Evolutionary conservation across 805 yeast genomes (phyloP), one percentile per base, ranked within the genome.

Genomic region (Teunomyces lycoperdinae): DNA sequence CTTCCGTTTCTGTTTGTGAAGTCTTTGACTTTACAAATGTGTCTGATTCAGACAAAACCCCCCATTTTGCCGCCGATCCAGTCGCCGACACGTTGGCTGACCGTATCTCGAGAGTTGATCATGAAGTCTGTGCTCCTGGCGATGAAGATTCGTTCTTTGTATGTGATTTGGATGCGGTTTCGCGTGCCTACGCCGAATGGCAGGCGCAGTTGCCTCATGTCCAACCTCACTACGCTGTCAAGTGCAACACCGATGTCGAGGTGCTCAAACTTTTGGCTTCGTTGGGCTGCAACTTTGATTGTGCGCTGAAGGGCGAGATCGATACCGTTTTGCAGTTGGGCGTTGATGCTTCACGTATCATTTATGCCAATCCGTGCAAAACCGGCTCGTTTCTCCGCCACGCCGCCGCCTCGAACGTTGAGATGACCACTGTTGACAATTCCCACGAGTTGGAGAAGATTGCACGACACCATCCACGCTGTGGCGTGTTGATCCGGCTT

Each of bases 301-400:
- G 99, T 71, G 98, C 98, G 4, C 88, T 96, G 17, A 82, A 85
- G 60, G 77, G 77, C 53, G 99, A 92, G 70, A 89, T 92, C 58
- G 84, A 84, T 46, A 69, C 71, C 39, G 78, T 89, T 44, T 71
- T 89, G 52, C 60, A 67, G 14, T 61, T 84, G 50, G 92, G 92
- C 6, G 80, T 85, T 43, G 70, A 71, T 52, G 79, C 95, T 7
- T 64, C 74, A 9, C 74, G 87, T 53, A 86, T 92, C 59, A 79
- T 94, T 47, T 92, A 89, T 67, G 97, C 98, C 11, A 89, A 92
- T 60, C 97, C 99, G 9, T 88, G 97, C 68, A 92, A 92, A 69
- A 83, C 91, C n/a, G 78, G 81, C 43, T 86, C 96, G 14, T 89
- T 83, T 55, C 71, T 92, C 50, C 78, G 94, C 55, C 84, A 75